phyloP scores from a whole-genome alignment of 1,284 basidiomycete genomes.

The Trichosporon sp. region DNA sequence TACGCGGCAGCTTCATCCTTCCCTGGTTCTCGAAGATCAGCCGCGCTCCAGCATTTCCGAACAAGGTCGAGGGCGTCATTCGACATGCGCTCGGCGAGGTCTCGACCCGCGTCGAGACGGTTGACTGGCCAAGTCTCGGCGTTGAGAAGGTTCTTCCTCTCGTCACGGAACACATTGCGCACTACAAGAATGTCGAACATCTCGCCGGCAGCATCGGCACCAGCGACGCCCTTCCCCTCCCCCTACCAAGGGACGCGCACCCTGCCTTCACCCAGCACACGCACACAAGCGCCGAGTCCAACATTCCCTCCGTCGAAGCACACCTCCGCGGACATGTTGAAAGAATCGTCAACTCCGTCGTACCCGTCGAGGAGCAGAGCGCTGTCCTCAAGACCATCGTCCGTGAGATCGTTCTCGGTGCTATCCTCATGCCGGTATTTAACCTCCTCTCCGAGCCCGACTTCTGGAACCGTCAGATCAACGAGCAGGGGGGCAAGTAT shows the following conservation, averaged over 20 bases:
- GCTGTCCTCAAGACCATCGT: slow-evolving; percentile 71
- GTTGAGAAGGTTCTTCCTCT: slow-evolving; percentile 83
- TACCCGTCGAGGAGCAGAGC: slow-evolving; percentile 78
- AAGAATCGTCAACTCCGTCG: slow-evolving; percentile 67
- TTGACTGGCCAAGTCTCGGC: slow-evolving; percentile 76
- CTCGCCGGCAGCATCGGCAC: slow-evolving; percentile 52
- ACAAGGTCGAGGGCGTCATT: slow-evolving; percentile 74
- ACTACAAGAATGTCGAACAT: slow-evolving; percentile 87
- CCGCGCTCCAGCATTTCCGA: slow-evolving; percentile 80
- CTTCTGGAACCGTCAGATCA: slow-evolving; percentile 91
- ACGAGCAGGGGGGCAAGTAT: slow-evolving; percentile 62
- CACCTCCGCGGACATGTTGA: slow-evolving; percentile 75
- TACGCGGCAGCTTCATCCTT: slow-evolving; percentile 78
- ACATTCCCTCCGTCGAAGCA: slow-evolving; percentile 85
- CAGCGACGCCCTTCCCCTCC: slow-evolving; percentile 48
- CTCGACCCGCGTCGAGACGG: slow-evolving; percentile 61
- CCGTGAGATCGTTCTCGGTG: slow-evolving; percentile 79
- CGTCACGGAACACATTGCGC: slow-evolving; percentile 83
- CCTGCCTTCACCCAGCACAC: slow-evolving; percentile 83
- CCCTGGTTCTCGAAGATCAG: slow-evolving; percentile 84
- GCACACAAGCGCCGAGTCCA: slow-evolving; percentile 72
- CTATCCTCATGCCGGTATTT: slow-evolving; percentile 80
- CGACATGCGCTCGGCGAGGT: slow-evolving; percentile 68
- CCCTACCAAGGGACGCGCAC: slow-evolving; percentile 59
- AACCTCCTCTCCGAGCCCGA: slow-evolving; percentile 92